These are phyloP conservation scores for Rostrohypoxylon terebratum DNA, from an alignment of 495 filamentous ascomycete species.

Conservation along the genomic window DNA sequence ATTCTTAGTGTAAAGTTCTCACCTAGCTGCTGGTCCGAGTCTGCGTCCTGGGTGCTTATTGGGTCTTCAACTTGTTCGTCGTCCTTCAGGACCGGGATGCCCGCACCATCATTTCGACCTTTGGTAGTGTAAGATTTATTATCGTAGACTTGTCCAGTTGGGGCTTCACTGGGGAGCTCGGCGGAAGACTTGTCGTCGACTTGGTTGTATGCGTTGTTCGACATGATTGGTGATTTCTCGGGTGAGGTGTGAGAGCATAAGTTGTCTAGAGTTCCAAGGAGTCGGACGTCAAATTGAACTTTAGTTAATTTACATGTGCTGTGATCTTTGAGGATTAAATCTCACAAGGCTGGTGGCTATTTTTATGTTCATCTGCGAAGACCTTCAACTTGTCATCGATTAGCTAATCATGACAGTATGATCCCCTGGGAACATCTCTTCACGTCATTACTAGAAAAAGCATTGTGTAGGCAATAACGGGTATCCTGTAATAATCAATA, in stretches of 20 bases:
- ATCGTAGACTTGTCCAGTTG: conserved; percentile 48
- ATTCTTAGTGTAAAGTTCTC: conserved; percentile 23
- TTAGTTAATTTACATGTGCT: neutral
- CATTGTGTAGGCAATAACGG: neutral
- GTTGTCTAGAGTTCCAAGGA: no score
- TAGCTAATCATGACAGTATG: conserved; percentile 22
- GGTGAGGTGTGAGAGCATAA: neutral
- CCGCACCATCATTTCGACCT: conserved; percentile 47
- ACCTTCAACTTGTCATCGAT: neutral
- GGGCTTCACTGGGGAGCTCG: conserved; percentile 31
- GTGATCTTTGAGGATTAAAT: neutral
- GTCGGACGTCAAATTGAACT: no score
- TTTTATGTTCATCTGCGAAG: neutral
- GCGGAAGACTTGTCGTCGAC: conserved; percentile 42
- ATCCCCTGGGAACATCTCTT: neutral
- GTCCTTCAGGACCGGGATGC: conserved; percentile 65
- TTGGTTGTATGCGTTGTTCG: conserved; percentile 41
- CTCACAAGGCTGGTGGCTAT: neutral
- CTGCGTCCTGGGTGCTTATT: conserved; percentile 56
- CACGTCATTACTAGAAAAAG: neutral
- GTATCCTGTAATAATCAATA: neutral
- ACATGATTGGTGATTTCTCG: conserved; percentile 30
- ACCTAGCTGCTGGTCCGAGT: conserved; percentile 66
- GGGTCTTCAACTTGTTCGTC: conserved; percentile 62
- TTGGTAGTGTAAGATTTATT: conserved; percentile 46